Conservation (phyloP, 2,329 filamentous ascomycete species). For the Hypoxylon rubiginosum region DNA sequence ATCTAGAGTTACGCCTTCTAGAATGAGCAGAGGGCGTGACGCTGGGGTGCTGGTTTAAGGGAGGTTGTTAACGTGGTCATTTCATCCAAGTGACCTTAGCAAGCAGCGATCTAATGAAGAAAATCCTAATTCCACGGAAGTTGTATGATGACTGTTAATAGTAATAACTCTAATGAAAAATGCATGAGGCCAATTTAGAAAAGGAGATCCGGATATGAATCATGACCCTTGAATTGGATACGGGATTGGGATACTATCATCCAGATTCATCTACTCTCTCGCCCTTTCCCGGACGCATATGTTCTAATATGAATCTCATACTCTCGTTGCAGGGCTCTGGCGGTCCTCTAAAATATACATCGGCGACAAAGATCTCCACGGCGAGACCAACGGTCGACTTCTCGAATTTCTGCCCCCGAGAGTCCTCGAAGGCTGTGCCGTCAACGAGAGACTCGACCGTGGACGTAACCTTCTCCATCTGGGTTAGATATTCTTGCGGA, state of each 20-base stretch:
- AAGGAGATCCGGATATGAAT: not conserved
- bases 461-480: slow-evolving; percentile 48
- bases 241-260: not conserved
- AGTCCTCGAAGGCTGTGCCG: slow-evolving; percentile 45
- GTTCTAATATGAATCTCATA: slow-evolving; percentile 44
- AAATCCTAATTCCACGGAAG: not conserved
- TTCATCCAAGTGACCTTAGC: not conserved
- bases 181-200: not conserved
- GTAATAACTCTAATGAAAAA: too few relatives aligned
- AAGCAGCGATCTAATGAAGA: not conserved
- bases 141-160: not conserved
- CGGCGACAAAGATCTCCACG: slow-evolving; percentile 50
- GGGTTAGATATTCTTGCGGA: slow-evolving; percentile 50
- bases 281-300: slow-evolving; percentile 29
- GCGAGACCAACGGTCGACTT: slow-evolving; percentile 46
- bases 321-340: slow-evolving; percentile 46
- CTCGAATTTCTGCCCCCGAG: slow-evolving; percentile 42
- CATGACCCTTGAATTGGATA: not conserved
- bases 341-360: slow-evolving; percentile 51
- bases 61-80: not conserved
- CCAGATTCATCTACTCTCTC: not conserved
- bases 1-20: not conserved
- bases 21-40: not conserved
- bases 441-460: slow-evolving; percentile 48
- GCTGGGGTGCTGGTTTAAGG: not conserved